Base-by-base conservation (phyloP, 768 basidiomycete species). In the Holtermanniella nyarrowii region DNA sequence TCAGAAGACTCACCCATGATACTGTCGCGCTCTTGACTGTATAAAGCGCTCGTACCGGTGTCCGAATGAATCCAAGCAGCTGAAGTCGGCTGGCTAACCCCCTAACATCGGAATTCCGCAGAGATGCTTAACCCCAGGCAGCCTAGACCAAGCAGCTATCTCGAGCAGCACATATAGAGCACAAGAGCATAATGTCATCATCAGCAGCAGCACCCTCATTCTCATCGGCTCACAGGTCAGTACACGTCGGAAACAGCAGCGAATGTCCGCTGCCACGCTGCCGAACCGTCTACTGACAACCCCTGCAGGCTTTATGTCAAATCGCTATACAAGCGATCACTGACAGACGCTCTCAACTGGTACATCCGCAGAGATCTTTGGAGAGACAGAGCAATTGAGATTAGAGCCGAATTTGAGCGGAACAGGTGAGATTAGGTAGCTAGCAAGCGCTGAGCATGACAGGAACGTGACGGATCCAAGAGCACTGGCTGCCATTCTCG, bases 321-420 rank as follows among this genome's bases (percentile, higher is more conserved):
- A 75, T 87, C 86, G 7, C 79, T 97, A 4, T 96, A 95, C 77
- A 83, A 80, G 65, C 83, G 90, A 31, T 80, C 81, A 61, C 78
- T 97, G 55, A 84, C 79, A 62, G 91, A 95, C 62, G 77, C 86
- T 44, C 76, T 93, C 48, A 83, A 97, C 73, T 97, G 93, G 93
- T 82, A 80, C 43, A 77, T 95, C 58, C 78, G 84, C 51, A 76
- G 91, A 49, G 85, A 89, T 64, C 66, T 88, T 1, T 96, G 88
- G 88, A 80, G 91, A 55, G 78, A 76, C 50, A 80, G 84, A 72
- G 90, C 91, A 12, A 72, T 91, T 62, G 76, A 83, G 71, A 87
- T 97, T 58, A 76, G 93, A 56, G 90, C 90, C 55, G 80, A 88
- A 70, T 97, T 97, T 69, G 93, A 97, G 76, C 75, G 78, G 60